phyloP scores from a whole-genome alignment of 768 basidiomycete genomes.

The Amanita fuliginea region DNA sequence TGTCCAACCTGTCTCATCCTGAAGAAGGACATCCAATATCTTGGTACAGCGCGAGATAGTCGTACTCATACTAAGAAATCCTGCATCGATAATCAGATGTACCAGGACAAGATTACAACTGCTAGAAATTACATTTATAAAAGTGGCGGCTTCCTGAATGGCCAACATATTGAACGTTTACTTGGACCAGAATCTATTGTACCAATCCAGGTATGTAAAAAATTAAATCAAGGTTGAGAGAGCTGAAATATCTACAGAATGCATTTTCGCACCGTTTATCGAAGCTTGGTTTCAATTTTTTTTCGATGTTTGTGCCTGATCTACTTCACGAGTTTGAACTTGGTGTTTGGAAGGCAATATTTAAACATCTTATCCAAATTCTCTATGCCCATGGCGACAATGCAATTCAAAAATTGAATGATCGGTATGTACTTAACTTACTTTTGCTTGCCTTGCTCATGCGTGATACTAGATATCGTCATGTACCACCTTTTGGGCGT shows the following conservation, averaged over 20 bases:
- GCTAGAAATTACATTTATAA: conserved; percentile 16
- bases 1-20: conserved; percentile 22
- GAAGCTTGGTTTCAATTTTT: conserved; percentile 16
- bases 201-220: conserved; percentile 16
- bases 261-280: conserved; percentile 16
- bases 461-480: conserved; percentile 14
- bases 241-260: conserved; percentile 10
- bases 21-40: conserved; percentile 13
- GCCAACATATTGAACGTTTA: conserved; percentile 11
- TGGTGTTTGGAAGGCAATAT: conserved; percentile 21
- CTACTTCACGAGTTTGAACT: too few relatives aligned
- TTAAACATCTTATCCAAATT: conserved; percentile 23
- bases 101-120: conserved; percentile 5
- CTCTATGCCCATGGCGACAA: conserved; percentile 13
- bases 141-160: conserved; percentile 11
- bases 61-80: not conserved
- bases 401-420: conserved; percentile 13
- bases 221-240: conserved; percentile 11
- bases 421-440: conserved; percentile 8
- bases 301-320: conserved; percentile 17
- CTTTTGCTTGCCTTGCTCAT: not conserved
- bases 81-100: conserved; percentile 3
- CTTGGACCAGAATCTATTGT: conserved; percentile 12
- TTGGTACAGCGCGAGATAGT: conserved; percentile 19
- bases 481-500: conserved; percentile 17